Evolutionary conservation across 768 basidiomycete species (phyloP), one percentile per base, ranked within the genome.

Genomic region (Russula foetens): DNA sequence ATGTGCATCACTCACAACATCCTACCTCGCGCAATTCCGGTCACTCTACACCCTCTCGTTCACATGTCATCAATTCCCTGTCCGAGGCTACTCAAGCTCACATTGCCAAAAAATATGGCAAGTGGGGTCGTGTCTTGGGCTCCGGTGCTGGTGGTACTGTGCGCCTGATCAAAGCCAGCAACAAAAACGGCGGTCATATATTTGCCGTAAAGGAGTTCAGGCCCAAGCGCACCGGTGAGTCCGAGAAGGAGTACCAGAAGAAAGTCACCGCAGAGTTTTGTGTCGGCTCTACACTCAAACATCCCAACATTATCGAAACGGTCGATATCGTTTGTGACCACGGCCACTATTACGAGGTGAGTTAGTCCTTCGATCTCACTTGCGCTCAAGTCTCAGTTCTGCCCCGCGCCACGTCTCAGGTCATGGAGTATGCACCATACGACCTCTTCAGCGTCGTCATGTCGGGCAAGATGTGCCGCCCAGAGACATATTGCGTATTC

Each of bases 221-320:
- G 50, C 90, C 94, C 46, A 90, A 92, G 67, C 84, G 94, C 60
- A 68, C 79, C 4, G 92, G 92, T 33, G 97, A 99, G 77, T 81
- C 81, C 28, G 92, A 94, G 74, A 90, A 92, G 75, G 97, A 99
- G 77, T 99, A 98, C 72, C 93, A 98, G 84, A 96, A 98, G 78
- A 98, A 99, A 76, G 95, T 98, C 59, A 97, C 95, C 1, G 96
- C 96, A 28, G 97, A 99, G 73, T 99, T 99, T 70, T 99, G 96
- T 68, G 95, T 98, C 19, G 94, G 97, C 60, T 90, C 88, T 24
- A 90, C 90, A 46, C 78, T 99, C 69, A 92, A 95, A 74, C 97
- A 99, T 69, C 76, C 84, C 60, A 98, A 99, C 69, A 92, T 98
- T 72, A 98, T 98, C 72, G 85, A 97, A 73, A 99, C 97, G 33